Evolutionary conservation across 257 asterid genomes (phyloP).

Genomic region (Salvia splendens): DNA sequence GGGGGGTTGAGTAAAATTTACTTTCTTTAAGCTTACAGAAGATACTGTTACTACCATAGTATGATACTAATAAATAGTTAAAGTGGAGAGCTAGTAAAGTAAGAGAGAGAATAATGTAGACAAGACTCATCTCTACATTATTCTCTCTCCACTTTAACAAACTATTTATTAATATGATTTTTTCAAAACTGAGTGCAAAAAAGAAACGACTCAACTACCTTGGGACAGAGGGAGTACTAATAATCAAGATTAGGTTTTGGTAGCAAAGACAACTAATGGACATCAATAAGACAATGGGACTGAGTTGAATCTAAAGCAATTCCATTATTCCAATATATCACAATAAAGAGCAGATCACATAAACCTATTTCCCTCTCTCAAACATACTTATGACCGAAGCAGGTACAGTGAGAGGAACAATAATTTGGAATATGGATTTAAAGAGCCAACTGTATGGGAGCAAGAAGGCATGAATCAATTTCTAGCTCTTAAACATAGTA

Average conservation of each 20-base stretch:
- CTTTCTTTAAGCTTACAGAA: background rate
- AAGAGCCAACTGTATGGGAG: background rate
- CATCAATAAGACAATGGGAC: constrained; percentile 1
- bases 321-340: background rate
- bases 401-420: background rate
- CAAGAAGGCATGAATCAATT: background rate
- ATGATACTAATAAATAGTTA: background rate
- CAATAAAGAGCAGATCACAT: background rate
- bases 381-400: background rate
- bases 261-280: constrained; percentile 7
- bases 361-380: background rate
- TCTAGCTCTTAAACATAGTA: background rate
- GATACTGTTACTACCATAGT: background rate
- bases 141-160: no score
- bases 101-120: no score
- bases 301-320: background rate
- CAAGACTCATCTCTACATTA: no score
- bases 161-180: no score
- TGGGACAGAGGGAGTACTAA: no score
- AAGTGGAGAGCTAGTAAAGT: no score
- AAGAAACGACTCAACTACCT: no score
- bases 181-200: no score
- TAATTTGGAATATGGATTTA: background rate
- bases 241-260: background rate
- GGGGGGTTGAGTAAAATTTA: no score